Evolutionary conservation across 2,329 filamentous ascomycete species (phyloP).

Genomic region (Xylariomycetidae sp.): DNA sequence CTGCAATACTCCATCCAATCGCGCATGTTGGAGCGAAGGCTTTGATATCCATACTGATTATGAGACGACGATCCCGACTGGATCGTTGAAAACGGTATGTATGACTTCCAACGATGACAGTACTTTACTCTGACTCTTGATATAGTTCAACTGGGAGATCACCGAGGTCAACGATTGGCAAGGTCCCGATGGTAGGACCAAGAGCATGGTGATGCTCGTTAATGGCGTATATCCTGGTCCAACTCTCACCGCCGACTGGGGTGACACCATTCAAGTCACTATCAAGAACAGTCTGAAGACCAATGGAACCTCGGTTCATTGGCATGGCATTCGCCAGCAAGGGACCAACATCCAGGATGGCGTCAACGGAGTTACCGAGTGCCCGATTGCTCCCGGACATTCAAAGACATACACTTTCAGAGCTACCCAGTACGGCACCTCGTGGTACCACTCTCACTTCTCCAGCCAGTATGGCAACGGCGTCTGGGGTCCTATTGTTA

Average conservation of each 20-base stretch:
- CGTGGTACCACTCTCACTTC: constrained; percentile 39
- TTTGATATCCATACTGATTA: constrained; percentile 23
- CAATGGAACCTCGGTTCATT: constrained; percentile 31
- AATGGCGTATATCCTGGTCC: constrained; percentile 64
- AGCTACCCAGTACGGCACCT: constrained; percentile 20
- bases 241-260: constrained; percentile 58
- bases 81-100: constrained; percentile 11
- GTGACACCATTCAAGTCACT: constrained; percentile 56
- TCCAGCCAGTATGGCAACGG: constrained; percentile 40
- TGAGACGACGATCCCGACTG: constrained; percentile 15
- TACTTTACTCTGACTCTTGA: too few species aligned
- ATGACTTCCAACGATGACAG: too few species aligned
- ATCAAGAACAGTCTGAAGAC: constrained; percentile 61
- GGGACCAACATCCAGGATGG: constrained; percentile 31
- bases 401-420: constrained; percentile 17
- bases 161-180: constrained; percentile 18
- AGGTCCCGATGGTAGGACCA: constrained; percentile 18
- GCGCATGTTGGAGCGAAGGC: constrained; percentile 19
- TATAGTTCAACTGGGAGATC: constrained; percentile 18
- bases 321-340: constrained; percentile 33
- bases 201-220: constrained; percentile 46
- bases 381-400: constrained; percentile 19
- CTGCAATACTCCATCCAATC: constrained; percentile 15
- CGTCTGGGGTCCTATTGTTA: constrained; percentile 39
- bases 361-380: constrained; percentile 31